These are phyloP conservation scores for Ascocoryne sarcoides DNA, from an alignment of 2,329 filamentous ascomycete genomes.

Conservation along the genomic window DNA sequence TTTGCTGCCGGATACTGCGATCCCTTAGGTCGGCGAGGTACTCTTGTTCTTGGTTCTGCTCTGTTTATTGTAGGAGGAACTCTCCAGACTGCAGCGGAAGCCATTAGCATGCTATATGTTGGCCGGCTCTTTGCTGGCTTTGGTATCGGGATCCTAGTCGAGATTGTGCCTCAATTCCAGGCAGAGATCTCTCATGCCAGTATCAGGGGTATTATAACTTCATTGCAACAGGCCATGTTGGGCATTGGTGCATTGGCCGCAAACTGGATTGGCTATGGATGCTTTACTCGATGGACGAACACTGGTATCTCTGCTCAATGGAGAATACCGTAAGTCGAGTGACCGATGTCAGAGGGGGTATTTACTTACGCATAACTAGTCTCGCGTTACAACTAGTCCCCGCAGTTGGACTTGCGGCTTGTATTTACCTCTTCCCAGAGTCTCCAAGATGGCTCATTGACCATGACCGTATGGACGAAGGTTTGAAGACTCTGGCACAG, in stretches of 20 bases:
- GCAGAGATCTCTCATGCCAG: constrained; percentile 70
- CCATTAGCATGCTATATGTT: constrained; percentile 53
- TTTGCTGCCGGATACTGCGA: constrained; percentile 40
- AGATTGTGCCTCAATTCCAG: constrained; percentile 53
- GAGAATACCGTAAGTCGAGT: too few species aligned
- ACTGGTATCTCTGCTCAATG: constrained; percentile 28
- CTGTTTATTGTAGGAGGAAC: constrained; percentile 65
- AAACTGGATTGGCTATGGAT: constrained; percentile 64
- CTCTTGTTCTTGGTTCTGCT: constrained; percentile 41
- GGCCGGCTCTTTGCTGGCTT: constrained; percentile 62
- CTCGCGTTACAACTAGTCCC: constrained; percentile 50
- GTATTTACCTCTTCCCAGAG: constrained; percentile 58
- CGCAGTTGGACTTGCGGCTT: constrained; percentile 40
- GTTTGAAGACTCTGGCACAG: constrained; percentile 47
- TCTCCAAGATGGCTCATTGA: constrained; percentile 52
- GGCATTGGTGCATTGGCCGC: constrained; percentile 66
- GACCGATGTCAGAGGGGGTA: too few species aligned
- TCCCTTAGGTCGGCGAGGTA: constrained; percentile 30
- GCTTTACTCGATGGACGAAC: constrained; percentile 40
- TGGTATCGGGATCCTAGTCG: constrained; percentile 40
- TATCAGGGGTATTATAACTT: constrained; percentile 66
- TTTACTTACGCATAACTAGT: too few species aligned
- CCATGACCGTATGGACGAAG: constrained; percentile 45
- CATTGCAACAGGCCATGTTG: constrained; percentile 75
- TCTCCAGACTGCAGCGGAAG: constrained; percentile 61